Evolutionary conservation across 225 moss, liverwort and hornwort genomes (phyloP), one percentile per base, ranked within the genome.

Genomic region (Straminergon stramineum): DNA sequence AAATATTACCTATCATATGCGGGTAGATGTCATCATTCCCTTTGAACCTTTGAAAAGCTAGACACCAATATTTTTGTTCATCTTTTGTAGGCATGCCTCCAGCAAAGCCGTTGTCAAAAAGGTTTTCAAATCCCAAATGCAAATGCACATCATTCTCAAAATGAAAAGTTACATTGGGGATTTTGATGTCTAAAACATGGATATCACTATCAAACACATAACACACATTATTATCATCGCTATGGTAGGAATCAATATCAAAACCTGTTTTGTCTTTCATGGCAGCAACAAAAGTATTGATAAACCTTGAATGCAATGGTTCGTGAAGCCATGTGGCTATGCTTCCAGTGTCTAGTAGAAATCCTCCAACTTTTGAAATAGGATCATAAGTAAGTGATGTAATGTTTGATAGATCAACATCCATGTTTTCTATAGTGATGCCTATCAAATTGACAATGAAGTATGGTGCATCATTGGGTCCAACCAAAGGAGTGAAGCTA

Each of bases 21-120:
- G 2, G 7, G 2, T 3, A 9, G 2, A 8, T 2, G 1, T 23
- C 1, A 15, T 43, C 8, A 43, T 4, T 1, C 4, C 5, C 5
- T 73, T 28, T 16, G 1, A 4, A 27, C 2, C 5, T 27, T 43
- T 16, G 1, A 16, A 73, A 43, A 43, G 73, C 73, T 27, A 73
- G 5, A 43, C 43, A 73, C 43, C 41, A 43, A 27, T 5, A 2
- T 13, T 73, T 1, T 73, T 41, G 27, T 28, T 43, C 16, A 10
- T 73, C 37, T 11, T 21, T 43, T 27, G 27, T 16, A 16, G 27
- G 16, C 5, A 43, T 27, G 26, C 26, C 2, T 27, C 0, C 1
- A 43, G 0, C 1, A 5, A 2, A 26, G 9, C 1, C 1, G 5
- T 73, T 16, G 9, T 0, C 3, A 5, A 41, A 73, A 43, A 71